Percentiles rank a stretch among this genome's conserved stretches.
Conservation (phyloP, 1,284 basidiomycete species). For the Ganoderma sinense region DNA sequence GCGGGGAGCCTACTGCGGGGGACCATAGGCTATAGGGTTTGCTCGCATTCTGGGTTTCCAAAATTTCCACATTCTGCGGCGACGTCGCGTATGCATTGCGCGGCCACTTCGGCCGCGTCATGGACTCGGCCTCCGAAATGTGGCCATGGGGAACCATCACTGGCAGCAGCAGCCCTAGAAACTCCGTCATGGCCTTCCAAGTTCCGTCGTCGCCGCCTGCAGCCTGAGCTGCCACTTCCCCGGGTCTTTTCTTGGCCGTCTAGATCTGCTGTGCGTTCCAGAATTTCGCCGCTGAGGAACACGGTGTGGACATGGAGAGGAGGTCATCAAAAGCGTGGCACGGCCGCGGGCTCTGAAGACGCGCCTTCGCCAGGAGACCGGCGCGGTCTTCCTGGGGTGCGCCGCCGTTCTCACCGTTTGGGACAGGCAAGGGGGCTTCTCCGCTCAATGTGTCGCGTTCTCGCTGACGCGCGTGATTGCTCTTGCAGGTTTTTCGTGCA, state of each 20-base stretch:
- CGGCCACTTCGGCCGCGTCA: neutral
- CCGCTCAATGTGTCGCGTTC: neutral
- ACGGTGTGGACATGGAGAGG: neutral
- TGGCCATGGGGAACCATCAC: neutral
- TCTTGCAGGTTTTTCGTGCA: neutral
- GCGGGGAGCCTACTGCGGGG: constrained; percentile 24
- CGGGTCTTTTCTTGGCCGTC: too few species aligned
- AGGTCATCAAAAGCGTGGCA: constrained; percentile 1
- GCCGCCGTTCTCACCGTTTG: constrained; percentile 5
- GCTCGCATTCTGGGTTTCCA: neutral
- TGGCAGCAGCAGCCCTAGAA: neutral
- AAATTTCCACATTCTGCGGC: too few species aligned
- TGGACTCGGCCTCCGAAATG: neutral
- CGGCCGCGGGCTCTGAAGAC: neutral
- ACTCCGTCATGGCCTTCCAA: neutral
- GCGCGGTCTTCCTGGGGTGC: constrained; percentile 20
- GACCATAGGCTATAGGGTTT: constrained; percentile 7
- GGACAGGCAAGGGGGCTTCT: neutral
- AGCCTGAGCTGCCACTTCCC: too few species aligned
- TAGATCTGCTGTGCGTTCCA: neutral
- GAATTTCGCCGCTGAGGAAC: neutral
- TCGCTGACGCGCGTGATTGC: constrained; percentile 24
- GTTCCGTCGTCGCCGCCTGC: neutral
- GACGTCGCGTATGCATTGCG: too few species aligned
- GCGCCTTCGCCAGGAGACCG: constrained; percentile 4